These are phyloP conservation scores for Neonectria hederae DNA, from an alignment of 2,329 filamentous ascomycete species.

Conservation along the genomic window DNA sequence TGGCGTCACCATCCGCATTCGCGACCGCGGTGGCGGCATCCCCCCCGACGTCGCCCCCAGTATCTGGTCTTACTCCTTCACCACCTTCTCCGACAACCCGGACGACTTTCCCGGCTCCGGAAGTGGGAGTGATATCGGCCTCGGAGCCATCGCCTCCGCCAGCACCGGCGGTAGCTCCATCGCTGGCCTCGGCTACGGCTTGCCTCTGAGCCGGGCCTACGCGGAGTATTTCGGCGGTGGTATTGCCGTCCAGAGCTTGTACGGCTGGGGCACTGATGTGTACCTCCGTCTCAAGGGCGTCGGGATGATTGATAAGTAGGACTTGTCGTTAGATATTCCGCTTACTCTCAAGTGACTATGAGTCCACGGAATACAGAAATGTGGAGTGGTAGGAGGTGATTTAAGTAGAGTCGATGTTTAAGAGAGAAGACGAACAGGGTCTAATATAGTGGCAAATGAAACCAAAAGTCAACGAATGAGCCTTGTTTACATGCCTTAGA, in stretches of 20 bases:
- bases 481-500: background rate
- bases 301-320: constrained; percentile 58
- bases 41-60: constrained; percentile 82
- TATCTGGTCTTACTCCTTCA: constrained; percentile 98
- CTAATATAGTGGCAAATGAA: background rate
- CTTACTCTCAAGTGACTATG: background rate
- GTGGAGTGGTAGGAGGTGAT: background rate
- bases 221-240: constrained; percentile 98
- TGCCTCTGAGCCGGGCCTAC: constrained; percentile 91
- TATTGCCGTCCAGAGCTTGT: constrained; percentile 92
- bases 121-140: constrained; percentile 57
- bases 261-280: constrained; percentile 87
- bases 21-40: constrained; percentile 95
- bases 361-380: background rate
- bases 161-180: constrained; percentile 83
- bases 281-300: constrained; percentile 73
- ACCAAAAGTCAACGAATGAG: background rate
- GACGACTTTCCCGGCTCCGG: constrained; percentile 53
- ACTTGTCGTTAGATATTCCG: background rate
- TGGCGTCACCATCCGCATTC: constrained; percentile 93
- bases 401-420: constrained; percentile 5
- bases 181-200: constrained; percentile 90
- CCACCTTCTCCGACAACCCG: constrained; percentile 79
- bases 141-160: constrained; percentile 78
- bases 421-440: constrained; percentile 20